A percentile compares a stretch with the other conserved stretches of the same genome.
Conservation (phyloP, 352 stramenopile genomes). For the Pythium chondricola region DNA sequence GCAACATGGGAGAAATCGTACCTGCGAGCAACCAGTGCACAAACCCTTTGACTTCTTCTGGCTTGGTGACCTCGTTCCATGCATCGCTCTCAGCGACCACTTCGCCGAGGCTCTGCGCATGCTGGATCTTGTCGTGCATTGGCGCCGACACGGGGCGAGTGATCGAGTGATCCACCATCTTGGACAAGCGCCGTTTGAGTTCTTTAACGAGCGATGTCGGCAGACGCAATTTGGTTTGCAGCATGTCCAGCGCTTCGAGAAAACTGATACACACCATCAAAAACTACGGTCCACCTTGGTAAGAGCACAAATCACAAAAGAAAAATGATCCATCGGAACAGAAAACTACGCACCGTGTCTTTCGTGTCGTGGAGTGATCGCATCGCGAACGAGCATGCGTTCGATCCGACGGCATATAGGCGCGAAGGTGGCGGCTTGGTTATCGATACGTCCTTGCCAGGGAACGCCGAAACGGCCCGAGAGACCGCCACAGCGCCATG, state of each 20-base stretch:
- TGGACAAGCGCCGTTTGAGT: slow-evolving; percentile 55
- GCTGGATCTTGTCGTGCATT: slow-evolving; percentile 15
- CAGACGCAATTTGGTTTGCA: slow-evolving; percentile 67
- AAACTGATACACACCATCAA: slow-evolving; percentile 74
- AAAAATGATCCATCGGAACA: not conserved
- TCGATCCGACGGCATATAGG: slow-evolving; percentile 27
- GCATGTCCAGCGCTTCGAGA: slow-evolving; percentile 61
- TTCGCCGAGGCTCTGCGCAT: slow-evolving; percentile 29
- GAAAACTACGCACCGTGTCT: slow-evolving; percentile 36
- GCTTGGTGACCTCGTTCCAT: slow-evolving; percentile 40
- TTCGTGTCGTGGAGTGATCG: slow-evolving; percentile 64
- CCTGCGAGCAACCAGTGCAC: slow-evolving; percentile 60
- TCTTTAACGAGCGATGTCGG: slow-evolving; percentile 67
- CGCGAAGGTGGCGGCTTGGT: not conserved
- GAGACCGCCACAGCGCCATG: slow-evolving; percentile 11
- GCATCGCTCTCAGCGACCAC: slow-evolving; percentile 48
- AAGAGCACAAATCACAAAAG: not conserved
- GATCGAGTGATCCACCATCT: slow-evolving; percentile 58
- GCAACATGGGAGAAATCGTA: slow-evolving; percentile 1
- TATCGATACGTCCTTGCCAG: not conserved
- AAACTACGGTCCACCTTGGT: slow-evolving; percentile 28
- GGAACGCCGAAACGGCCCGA: slow-evolving; percentile 8
- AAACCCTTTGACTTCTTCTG: slow-evolving; percentile 58
- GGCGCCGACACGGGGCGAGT: slow-evolving; percentile 20
- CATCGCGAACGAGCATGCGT: slow-evolving; percentile 54